phyloP scores from a whole-genome alignment of 257 asterid species.

The Misopates orontium region DNA sequence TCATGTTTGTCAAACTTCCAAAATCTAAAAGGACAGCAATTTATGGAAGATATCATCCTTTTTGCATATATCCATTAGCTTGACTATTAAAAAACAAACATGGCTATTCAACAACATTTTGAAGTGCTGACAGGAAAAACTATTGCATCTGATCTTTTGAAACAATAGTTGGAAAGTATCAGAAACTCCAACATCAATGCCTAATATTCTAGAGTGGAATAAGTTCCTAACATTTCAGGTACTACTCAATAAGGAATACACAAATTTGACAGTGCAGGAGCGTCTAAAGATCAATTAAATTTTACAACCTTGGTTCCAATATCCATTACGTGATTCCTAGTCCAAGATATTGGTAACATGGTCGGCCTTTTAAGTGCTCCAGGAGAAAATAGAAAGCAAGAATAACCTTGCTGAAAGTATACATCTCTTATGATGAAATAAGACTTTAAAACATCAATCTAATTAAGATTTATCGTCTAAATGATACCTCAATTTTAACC shows the following conservation, averaged over 20 bases:
- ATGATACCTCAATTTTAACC: neutral
- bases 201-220: constrained; percentile 2
- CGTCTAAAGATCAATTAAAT: neutral
- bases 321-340: neutral
- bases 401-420: neutral
- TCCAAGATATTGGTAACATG: neutral
- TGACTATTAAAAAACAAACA: neutral
- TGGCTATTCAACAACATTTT: neutral
- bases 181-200: constrained; percentile 5
- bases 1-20: neutral
- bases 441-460: constrained; percentile 1
- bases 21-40: neutral
- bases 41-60: neutral
- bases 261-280: neutral
- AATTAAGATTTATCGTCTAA: neutral
- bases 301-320: constrained; percentile 5
- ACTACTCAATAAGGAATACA: too few relatives aligned
- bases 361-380: neutral
- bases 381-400: neutral
- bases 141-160: neutral
- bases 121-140: neutral
- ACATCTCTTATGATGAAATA: neutral
- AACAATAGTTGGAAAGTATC: neutral
- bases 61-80: neutral
- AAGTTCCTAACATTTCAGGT: neutral